Conservation (phyloP, 2,329 filamentous ascomycete genomes). For the Aspergillus sp. region DNA sequence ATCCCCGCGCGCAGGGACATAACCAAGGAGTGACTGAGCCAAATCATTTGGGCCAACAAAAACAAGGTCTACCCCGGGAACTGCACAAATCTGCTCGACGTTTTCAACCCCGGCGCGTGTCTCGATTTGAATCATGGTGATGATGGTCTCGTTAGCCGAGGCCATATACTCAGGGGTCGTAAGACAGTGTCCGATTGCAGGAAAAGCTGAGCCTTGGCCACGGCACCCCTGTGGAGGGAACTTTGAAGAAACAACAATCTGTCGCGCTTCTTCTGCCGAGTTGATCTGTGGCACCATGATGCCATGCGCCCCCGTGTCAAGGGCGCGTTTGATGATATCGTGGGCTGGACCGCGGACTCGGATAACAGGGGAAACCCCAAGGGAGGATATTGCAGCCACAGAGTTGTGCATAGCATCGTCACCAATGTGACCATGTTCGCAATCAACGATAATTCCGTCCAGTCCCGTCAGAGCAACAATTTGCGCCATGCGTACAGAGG, state of each 20-base stretch:
- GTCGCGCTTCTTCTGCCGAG: conserved; percentile 47
- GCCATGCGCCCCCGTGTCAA: conserved; percentile 27
- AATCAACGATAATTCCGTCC: conserved; percentile 57
- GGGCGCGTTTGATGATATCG: conserved; percentile 24
- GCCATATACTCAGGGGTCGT: conserved; percentile 31
- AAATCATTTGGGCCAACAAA: conserved; percentile 32
- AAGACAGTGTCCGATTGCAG: conserved; percentile 32
- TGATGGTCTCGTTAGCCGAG: conserved; percentile 31
- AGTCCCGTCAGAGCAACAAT: conserved; percentile 62
- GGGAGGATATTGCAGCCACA: conserved; percentile 21
- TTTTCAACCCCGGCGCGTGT: conserved; percentile 37
- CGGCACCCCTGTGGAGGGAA: conserved; percentile 29
- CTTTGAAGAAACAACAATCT: conserved; percentile 30
- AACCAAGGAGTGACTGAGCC: conserved; percentile 55
- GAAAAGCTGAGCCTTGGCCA: conserved; percentile 28
- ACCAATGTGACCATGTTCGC: conserved; percentile 27
- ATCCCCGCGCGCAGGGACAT: conserved; percentile 54
- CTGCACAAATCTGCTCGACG: conserved; percentile 39
- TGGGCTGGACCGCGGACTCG: conserved; percentile 17
- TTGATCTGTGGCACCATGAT: conserved; percentile 54
- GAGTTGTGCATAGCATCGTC: conserved; percentile 29
- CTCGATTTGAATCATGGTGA: conserved; percentile 41
- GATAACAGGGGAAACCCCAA: conserved; percentile 24
- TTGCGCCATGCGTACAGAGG: conserved; percentile 48
- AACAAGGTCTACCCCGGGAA: conserved; percentile 36